These are phyloP conservation scores for Trichosphaerium sp. DNA, from an alignment of 78 protist species.

Conservation along the genomic window DNA sequence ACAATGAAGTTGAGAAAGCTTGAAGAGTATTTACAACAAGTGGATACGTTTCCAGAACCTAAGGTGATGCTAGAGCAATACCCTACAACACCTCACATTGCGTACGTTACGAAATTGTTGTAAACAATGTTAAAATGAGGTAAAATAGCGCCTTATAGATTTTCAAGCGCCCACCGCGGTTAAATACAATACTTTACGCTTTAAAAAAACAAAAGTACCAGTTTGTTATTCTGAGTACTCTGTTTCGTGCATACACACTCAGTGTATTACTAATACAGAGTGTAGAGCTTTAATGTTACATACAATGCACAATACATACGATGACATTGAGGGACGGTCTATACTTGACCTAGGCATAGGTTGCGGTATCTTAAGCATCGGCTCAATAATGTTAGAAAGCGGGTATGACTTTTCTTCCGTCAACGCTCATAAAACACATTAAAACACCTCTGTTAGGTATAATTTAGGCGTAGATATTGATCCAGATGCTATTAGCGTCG, in stretches of 20 bases:
- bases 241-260: too few species aligned
- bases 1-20: not conserved
- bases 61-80: conserved; percentile 53
- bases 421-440: not conserved
- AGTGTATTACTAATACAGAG: too few species aligned
- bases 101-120: not conserved
- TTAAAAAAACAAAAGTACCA: too few species aligned
- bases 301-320: not conserved
- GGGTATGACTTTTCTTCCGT: not conserved
- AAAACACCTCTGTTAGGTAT: not conserved
- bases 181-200: too few species aligned
- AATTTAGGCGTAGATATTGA: conserved; percentile 46
- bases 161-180: too few species aligned
- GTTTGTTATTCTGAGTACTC: too few species aligned
- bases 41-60: conserved; percentile 2
- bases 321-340: conserved; percentile 19
- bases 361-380: conserved; percentile 30
- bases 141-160: too few species aligned
- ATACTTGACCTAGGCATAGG: conserved; percentile 65
- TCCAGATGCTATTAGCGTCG: conserved; percentile 22
- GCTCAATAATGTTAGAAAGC: conserved; percentile 23
- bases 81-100: conserved; percentile 48
- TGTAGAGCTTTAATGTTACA: conserved; percentile 2
- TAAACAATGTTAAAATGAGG: not conserved
- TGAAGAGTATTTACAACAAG: conserved; percentile 6